These are phyloP conservation scores for Brassica carinata DNA, from an alignment of 345 rosid genomes.

Conservation along the genomic window DNA sequence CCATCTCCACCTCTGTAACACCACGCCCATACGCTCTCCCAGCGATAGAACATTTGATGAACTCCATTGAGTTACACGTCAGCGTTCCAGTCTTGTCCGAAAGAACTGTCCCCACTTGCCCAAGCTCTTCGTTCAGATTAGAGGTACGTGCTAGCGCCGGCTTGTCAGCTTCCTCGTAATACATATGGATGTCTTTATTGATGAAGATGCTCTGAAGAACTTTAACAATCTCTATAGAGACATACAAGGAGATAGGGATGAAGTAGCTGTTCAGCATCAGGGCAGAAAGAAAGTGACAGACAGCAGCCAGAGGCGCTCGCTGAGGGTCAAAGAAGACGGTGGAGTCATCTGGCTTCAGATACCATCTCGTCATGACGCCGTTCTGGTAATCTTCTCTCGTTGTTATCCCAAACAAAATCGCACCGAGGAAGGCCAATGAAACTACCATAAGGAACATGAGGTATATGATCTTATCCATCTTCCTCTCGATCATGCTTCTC, in stretches of 20 bases:
- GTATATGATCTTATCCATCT: constrained; percentile 83
- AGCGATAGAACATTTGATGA: constrained; percentile 87
- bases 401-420: constrained; percentile 65
- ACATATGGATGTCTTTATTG: constrained; percentile 84
- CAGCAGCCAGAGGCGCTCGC: constrained; percentile 51
- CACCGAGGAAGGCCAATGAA: constrained; percentile 61
- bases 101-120: constrained; percentile 88
- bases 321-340: constrained; percentile 62
- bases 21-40: constrained; percentile 85
- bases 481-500: constrained; percentile 84
- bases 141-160: constrained; percentile 95
- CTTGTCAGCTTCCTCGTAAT: constrained; percentile 77
- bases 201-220: constrained; percentile 89
- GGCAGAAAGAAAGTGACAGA: constrained; percentile 75
- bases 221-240: constrained; percentile 86
- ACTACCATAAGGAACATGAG: constrained; percentile 63
- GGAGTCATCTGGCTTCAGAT: constrained; percentile 69
- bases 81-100: constrained; percentile 97
- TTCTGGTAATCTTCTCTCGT: constrained; percentile 61
- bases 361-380: constrained; percentile 82
- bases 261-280: constrained; percentile 71
- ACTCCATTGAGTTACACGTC: constrained; percentile 99
- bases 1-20: constrained; percentile 84
- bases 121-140: constrained; percentile 95
- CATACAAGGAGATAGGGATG: constrained; percentile 95